Base-by-base conservation (phyloP, 352 stramenopile species). In the Plasmopara viticola region DNA sequence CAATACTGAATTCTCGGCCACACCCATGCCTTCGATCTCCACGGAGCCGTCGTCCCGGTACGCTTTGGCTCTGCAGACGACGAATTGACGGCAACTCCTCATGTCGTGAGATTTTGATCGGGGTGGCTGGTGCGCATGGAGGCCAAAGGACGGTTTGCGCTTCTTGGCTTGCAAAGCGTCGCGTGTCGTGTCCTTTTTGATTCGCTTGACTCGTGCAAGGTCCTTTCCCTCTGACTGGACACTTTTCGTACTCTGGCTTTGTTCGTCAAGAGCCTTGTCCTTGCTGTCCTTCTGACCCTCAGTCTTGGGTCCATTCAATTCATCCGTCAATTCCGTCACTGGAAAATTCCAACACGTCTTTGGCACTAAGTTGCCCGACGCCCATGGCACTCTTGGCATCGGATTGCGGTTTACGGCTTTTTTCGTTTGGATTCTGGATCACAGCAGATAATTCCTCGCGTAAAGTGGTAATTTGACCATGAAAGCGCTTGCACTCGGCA, bases 391-490 rank as follows among this genome's bases (percentile, higher is more conserved):
- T 59, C 55, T 85, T 78, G 10, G 63, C 66, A 51, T 89, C 75
- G 1, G 68, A 56, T 29, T 84, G 78, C n/a, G 78, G 68, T 53
- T 91, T 91, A 40, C 76, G 78, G 48, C 78, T 90, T 61, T 92
- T 92, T 44, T 86, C 75, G 48, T 92, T 92, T 10, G 81, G 81
- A 54, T 92, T 92, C 56, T 92, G 71, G 44, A 92, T 90, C 37
- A 92, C 81, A 20, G 73, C 64, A 34, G 74, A 85, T 14, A 92
- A 61, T 47, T 92, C 79, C 25, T 85, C 69, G 6, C 78, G 76
- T 14, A 92, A 48, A 15, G 57, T 60, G 6, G 55, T 53, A 63
- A 88, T 87, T 52, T 88, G 81, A 17, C 61, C 52, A 52, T 85
- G 67, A 41, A 87, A 86, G 10, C 78, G 72, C 34, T 74, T 79